phyloP scores from a whole-genome alignment of 2,329 filamentous ascomycete genomes.

The Talaromyces sp. region DNA sequence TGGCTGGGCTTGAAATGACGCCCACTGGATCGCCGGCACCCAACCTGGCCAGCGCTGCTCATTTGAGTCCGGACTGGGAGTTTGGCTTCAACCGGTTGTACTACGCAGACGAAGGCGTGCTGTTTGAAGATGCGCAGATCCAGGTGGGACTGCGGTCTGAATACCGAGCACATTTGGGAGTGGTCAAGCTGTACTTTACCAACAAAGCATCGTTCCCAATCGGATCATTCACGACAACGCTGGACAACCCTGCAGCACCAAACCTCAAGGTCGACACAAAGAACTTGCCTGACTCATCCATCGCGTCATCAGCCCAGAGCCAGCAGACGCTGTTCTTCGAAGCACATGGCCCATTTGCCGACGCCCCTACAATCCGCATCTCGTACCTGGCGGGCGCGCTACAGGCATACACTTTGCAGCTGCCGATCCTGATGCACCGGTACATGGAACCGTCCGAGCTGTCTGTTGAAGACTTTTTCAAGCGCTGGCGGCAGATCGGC shows the following conservation, averaged over 20 bases:
- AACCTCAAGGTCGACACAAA: conserved; percentile 85
- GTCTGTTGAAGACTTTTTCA: conserved; percentile 91
- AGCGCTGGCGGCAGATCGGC: conserved; percentile 97
- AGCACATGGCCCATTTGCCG: conserved; percentile 71
- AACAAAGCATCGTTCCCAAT: conserved; percentile 86
- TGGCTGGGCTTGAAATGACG: conserved; percentile 77
- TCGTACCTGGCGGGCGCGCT: conserved; percentile 91
- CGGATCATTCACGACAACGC: conserved; percentile 86
- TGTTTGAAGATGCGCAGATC: conserved; percentile 93
- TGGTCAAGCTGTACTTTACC: conserved; percentile 89
- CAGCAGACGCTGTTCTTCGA: conserved; percentile 96
- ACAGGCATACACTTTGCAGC: conserved; percentile 84
- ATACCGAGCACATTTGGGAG: conserved; percentile 92
- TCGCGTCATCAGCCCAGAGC: conserved; percentile 69
- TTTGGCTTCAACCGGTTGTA: conserved; percentile 79
- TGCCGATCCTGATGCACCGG: conserved; percentile 85
- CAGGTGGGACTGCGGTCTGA: conserved; percentile 90
- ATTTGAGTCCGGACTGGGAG: conserved; percentile 93
- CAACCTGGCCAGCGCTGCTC: conserved; percentile 86
- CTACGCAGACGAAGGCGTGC: conserved; percentile 72
- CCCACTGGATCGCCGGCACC: conserved; percentile 49
- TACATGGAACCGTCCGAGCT: conserved; percentile 94
- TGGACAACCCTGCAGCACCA: conserved; percentile 62
- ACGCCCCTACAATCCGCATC: conserved; percentile 85
- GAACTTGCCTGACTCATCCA: conserved; percentile 75